phyloP scores from a whole-genome alignment of 768 basidiomycete species.

The Neoboletus magnificus region DNA sequence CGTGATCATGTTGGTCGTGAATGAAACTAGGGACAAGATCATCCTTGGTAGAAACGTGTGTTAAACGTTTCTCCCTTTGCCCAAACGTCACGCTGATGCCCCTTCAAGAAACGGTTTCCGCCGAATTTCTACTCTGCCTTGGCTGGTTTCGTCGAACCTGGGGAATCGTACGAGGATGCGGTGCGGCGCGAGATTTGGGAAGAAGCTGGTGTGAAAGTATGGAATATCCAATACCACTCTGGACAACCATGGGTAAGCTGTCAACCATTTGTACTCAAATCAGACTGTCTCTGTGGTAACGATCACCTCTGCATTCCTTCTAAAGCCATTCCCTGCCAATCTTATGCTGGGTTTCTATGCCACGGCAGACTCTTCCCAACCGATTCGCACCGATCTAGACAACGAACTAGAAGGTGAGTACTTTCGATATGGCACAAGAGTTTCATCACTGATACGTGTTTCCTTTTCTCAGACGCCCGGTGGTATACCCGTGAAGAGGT shows the following conservation, averaged over 20 bases:
- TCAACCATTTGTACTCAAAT: neutral
- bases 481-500: constrained; percentile 86
- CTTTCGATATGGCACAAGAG: neutral
- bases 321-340: constrained; percentile 84
- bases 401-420: constrained; percentile 84
- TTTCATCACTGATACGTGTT: neutral
- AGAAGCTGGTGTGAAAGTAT: constrained; percentile 88
- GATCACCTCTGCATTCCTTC: neutral
- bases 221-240: constrained; percentile 81
- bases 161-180: constrained; percentile 92
- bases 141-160: constrained; percentile 93
- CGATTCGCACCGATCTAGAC: constrained; percentile 83
- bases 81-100: neutral
- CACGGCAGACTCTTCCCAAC: constrained; percentile 65
- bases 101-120: constrained; percentile 57
- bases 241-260: constrained; percentile 79
- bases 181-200: constrained; percentile 94
- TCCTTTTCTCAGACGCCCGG: constrained; percentile 62
- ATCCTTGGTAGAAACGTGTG: constrained; percentile 84
- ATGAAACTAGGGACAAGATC: constrained; percentile 76
- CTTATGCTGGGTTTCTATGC: constrained; percentile 92
- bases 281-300: neutral
- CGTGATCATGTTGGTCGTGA: constrained; percentile 86
- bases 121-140: constrained; percentile 81
- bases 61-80: constrained; percentile 1